Percentiles rank a stretch among this genome's conserved stretches.
Conservation (phyloP, 2,329 filamentous ascomycete genomes). For the Orbilia oligospora region DNA sequence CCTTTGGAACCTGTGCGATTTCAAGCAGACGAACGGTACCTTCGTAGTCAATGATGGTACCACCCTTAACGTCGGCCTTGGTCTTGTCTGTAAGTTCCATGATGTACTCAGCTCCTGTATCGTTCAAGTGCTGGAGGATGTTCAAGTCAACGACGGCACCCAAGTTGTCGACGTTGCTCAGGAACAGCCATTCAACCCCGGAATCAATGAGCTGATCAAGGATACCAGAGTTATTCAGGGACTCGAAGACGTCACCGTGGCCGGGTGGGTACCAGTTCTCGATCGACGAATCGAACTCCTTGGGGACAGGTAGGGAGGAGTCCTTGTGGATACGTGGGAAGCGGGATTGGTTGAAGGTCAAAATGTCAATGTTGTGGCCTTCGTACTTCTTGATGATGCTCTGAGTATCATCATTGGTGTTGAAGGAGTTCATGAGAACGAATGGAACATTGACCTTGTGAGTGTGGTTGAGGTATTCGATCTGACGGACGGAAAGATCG, state of each 20-base stretch:
- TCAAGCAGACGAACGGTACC: constrained; percentile 95
- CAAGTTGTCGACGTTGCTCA: constrained; percentile 99
- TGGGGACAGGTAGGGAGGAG: constrained; percentile 94
- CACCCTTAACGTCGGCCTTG: constrained; percentile 99
- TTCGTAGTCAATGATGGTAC: constrained; percentile 99
- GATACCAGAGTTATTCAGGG: constrained; percentile 98
- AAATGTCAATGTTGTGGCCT: constrained; percentile 98
- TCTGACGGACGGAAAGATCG: constrained; percentile 97
- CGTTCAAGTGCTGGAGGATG: constrained; percentile 99
- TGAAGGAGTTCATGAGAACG: constrained; percentile 99
- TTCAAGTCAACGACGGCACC: constrained; percentile 97
- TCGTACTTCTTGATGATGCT: constrained; percentile 99
- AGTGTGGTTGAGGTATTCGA: constrained; percentile 98
- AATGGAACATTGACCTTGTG: constrained; percentile 98
- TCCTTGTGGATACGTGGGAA: constrained; percentile 99
- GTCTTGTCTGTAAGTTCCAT: constrained; percentile 99
- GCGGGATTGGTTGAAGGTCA: constrained; percentile 99
- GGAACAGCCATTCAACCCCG: constrained; percentile 97
- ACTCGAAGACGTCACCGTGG: constrained; percentile 99
- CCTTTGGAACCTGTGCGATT: constrained; percentile 99
- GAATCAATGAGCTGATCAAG: constrained; percentile 96
- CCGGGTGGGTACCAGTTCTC: constrained; percentile 99
- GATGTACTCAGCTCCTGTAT: constrained; percentile 97
- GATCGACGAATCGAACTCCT: constrained; percentile 86
- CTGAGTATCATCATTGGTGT: constrained; percentile 97